Percentiles rank a stretch among this genome's conserved stretches.
These are phyloP conservation scores for Fusarium bulbicola DNA, from an alignment of 2,329 filamentous ascomycete species.

Conservation along the genomic window DNA sequence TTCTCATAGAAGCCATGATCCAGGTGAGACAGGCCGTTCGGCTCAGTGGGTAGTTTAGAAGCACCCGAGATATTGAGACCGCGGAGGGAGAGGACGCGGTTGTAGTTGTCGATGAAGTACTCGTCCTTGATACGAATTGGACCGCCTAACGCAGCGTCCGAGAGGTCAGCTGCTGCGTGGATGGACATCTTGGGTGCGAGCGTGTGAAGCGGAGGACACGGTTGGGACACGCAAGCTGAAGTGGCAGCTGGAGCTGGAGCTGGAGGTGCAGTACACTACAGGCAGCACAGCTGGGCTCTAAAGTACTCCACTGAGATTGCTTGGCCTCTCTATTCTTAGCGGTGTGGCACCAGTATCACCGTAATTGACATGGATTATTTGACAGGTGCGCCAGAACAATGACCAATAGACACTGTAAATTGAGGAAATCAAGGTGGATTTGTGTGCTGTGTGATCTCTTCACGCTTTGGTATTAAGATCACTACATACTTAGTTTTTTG, in stretches of 20 bases:
- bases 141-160: constrained; percentile 47
- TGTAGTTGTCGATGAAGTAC: constrained; percentile 48
- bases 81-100: constrained; percentile 52
- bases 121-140: constrained; percentile 43
- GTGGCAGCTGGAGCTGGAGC: not conserved
- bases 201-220: constrained; percentile 25
- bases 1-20: constrained; percentile 53
- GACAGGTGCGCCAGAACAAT: not conserved
- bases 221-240: constrained; percentile 25
- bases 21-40: constrained; percentile 51
- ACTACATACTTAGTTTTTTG: not conserved
- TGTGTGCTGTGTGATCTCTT: too few relatives aligned
- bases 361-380: not conserved
- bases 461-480: not conserved
- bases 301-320: constrained; percentile 24
- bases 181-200: constrained; percentile 24
- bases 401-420: not conserved
- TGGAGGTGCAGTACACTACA: not conserved
- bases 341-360: not conserved
- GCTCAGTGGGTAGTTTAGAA: constrained; percentile 51
- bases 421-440: not conserved
- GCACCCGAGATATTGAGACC: constrained; percentile 54
- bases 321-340: constrained; percentile 22
- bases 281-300: not conserved
- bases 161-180: constrained; percentile 47